A percentile compares a stretch with the other conserved stretches of the same genome.
Conservation (phyloP, 768 basidiomycete species). For the Guyanaporus albipodus region DNA sequence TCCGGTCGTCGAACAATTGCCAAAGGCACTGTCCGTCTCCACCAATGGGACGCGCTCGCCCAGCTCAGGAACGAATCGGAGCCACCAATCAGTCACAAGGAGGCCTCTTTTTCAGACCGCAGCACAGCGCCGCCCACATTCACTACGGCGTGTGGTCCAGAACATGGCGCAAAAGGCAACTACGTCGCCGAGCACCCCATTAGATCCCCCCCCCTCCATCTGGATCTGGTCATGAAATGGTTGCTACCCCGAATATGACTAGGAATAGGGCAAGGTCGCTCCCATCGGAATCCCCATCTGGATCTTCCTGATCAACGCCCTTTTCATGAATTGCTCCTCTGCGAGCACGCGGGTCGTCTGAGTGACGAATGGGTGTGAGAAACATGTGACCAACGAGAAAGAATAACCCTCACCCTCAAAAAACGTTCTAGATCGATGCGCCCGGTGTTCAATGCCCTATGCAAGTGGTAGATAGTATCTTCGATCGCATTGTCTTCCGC, state of each 20-base stretch:
- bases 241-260: slow-evolving; percentile 38
- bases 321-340: slow-evolving; percentile 96
- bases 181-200: slow-evolving; percentile 34
- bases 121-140: slow-evolving; percentile 19
- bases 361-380: slow-evolving; percentile 15
- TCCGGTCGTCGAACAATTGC: slow-evolving; percentile 28
- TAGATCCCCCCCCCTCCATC: slow-evolving; percentile 21
- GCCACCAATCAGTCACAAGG: slow-evolving; percentile 28
- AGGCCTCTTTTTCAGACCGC: slow-evolving; percentile 15
- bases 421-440: slow-evolving; percentile 94
- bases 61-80: slow-evolving; percentile 26
- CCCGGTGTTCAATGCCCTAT: slow-evolving; percentile 85
- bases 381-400: slow-evolving; percentile 13
- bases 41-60: slow-evolving; percentile 21
- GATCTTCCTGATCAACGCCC: slow-evolving; percentile 92
- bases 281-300: slow-evolving; percentile 54
- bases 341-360: slow-evolving; percentile 84
- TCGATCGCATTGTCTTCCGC: slow-evolving; percentile 99
- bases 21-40: slow-evolving; percentile 27
- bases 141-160: slow-evolving; percentile 25
- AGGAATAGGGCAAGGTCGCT: slow-evolving; percentile 36
- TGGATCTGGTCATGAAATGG: slow-evolving; percentile 22
- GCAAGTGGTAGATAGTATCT: slow-evolving; percentile 96
- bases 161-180: slow-evolving; percentile 35
- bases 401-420: slow-evolving; percentile 62